phyloP scores from a whole-genome alignment of 805 yeast species.

The Lipomyces kockii region DNA sequence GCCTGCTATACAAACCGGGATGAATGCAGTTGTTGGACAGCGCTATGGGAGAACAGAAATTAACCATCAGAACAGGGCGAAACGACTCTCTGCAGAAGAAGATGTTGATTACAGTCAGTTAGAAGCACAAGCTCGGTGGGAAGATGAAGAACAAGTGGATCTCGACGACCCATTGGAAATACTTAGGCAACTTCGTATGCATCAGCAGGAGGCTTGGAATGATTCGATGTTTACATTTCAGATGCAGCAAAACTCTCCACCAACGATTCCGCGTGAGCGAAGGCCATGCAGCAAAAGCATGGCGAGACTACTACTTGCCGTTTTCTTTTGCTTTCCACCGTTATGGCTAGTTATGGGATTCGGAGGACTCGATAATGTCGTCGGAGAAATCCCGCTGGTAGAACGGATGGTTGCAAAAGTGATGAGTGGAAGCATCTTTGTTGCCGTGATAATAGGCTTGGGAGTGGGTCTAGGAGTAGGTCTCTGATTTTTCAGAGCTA shows the following conservation, averaged over 20 bases:
- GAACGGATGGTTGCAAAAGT: conserved; percentile 44
- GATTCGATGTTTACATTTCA: conserved; percentile 23
- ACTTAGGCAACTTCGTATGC: conserved; percentile 21
- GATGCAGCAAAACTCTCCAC: conserved; percentile 8
- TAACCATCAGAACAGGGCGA: neutral
- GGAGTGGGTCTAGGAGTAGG: conserved; percentile 38
- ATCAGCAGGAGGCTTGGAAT: conserved; percentile 14
- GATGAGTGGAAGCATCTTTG: conserved; percentile 42
- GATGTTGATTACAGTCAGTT: neutral
- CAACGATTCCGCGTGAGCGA: conserved; percentile 14
- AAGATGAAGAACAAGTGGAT: conserved; percentile 1
- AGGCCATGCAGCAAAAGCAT: conserved; percentile 8
- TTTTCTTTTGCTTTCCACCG: conserved; percentile 46
- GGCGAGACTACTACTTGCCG: conserved; percentile 38
- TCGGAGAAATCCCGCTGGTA: conserved; percentile 44
- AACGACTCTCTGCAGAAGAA: neutral
- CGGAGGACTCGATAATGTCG: conserved; percentile 45
- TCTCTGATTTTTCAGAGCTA: neutral
- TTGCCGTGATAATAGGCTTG: conserved; percentile 30
- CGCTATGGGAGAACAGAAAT: conserved; percentile 1
- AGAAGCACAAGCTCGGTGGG: neutral
- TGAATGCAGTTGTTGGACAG: conserved; percentile 8
- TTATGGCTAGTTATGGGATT: conserved; percentile 47
- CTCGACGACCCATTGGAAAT: conserved; percentile 22
- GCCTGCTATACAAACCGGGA: conserved; percentile 1